These are phyloP conservation scores for Botrytis porri DNA, from an alignment of 2,329 filamentous ascomycete species.

Conservation along the genomic window DNA sequence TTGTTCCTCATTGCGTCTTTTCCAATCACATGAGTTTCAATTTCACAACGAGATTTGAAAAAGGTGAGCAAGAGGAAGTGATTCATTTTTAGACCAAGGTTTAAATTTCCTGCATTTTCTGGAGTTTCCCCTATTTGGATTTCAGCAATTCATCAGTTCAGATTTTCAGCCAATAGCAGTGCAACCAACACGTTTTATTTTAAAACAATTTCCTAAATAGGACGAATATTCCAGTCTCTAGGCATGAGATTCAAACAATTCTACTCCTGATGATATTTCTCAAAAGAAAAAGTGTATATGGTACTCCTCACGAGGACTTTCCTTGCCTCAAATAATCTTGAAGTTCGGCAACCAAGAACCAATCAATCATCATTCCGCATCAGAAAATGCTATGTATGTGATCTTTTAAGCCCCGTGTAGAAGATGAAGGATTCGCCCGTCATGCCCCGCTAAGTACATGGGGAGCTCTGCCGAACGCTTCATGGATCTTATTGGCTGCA, in stretches of 20 bases:
- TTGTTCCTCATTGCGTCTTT: background rate
- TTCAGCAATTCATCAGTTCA: background rate
- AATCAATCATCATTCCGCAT: too few species aligned
- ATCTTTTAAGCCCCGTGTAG: background rate
- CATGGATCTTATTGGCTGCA: background rate
- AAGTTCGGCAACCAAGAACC: background rate
- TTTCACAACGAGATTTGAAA: background rate
- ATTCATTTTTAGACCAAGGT: background rate
- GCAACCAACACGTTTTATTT: too few species aligned
- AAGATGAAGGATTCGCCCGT: background rate
- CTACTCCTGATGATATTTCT: background rate
- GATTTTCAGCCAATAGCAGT: background rate
- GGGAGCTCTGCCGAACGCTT: background rate
- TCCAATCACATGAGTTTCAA: rapidly evolving
- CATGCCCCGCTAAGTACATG: background rate
- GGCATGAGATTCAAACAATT: background rate
- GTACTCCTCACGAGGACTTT: background rate
- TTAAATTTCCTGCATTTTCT: rapidly evolving
- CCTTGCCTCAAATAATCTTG: background rate
- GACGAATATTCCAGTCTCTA: too few species aligned
- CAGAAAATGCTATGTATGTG: rapidly evolving
- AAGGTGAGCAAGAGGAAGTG: background rate
- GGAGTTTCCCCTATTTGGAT: background rate
- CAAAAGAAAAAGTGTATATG: background rate
- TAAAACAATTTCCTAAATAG: too few species aligned